A percentile compares a stretch with the other conserved stretches of the same genome.
Conservation (phyloP, 306 rosid genomes). For the Vigna nakashimae region DNA sequence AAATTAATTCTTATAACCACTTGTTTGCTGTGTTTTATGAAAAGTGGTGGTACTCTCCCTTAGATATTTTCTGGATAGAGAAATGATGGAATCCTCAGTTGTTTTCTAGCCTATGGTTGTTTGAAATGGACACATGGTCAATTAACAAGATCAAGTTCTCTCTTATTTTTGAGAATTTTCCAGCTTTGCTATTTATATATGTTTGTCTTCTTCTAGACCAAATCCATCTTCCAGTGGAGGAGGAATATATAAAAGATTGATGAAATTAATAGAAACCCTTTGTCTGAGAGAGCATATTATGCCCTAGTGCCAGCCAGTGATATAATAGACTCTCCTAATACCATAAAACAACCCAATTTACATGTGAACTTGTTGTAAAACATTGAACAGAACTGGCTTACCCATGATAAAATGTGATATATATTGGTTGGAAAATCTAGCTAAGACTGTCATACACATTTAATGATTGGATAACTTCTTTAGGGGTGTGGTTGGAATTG, state of each 20-base stretch:
- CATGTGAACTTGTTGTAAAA: background rate
- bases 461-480: background rate
- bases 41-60: background rate
- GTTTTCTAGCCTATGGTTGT: background rate
- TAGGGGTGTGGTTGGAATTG: background rate
- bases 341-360: background rate
- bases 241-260: background rate
- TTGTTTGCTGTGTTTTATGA: conserved; percentile 1
- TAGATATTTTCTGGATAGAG: background rate
- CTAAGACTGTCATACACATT: background rate
- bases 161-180: background rate
- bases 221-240: background rate
- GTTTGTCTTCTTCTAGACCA: background rate
- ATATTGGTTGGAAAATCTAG: background rate
- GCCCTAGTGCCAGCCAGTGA: conserved; percentile 1
- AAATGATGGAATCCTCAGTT: background rate
- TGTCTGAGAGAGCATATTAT: background rate
- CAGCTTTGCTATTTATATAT: background rate
- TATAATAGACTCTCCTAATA: background rate
- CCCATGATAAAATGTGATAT: background rate
- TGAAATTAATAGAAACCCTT: background rate
- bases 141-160: background rate
- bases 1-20: background rate
- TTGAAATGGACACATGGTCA: conserved; percentile 6
- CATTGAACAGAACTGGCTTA: background rate